phyloP scores from a whole-genome alignment of 148 eudicot species.

The Rhododendron williamsianum region DNA sequence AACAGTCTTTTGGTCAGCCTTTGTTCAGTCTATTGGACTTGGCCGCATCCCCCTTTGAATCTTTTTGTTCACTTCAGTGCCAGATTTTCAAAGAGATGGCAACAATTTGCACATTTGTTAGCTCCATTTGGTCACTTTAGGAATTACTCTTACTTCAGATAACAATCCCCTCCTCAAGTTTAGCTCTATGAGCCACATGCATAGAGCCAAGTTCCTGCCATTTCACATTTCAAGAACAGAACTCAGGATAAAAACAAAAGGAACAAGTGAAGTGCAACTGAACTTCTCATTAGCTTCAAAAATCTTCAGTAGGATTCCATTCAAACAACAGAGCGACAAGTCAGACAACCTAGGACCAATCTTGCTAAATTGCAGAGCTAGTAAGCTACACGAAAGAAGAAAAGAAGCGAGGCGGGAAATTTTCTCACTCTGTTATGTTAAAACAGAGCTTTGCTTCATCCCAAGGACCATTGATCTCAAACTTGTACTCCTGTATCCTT shows the following conservation, averaged over 20 bases:
- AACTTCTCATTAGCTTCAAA: background rate
- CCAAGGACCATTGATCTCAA: conserved; percentile 6
- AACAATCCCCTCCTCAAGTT: no score
- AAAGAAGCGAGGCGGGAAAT: background rate
- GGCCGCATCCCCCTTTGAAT: no score
- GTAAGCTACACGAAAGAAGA: background rate
- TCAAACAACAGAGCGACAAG: background rate
- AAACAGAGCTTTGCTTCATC: conserved; percentile 5
- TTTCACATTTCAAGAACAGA: no score
- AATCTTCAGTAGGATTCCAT: background rate
- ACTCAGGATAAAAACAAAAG: background rate
- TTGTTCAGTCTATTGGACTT: no score
- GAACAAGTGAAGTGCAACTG: background rate
- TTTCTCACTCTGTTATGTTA: background rate
- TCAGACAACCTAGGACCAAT: background rate
- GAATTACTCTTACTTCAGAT: no score
- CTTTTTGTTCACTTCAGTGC: no score
- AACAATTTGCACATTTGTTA: no score
- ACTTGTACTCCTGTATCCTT: conserved; percentile 1
- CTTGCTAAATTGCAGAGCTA: background rate
- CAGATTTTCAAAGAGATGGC: no score
- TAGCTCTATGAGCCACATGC: no score
- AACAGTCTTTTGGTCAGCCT: no score
- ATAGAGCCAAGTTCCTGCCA: no score
- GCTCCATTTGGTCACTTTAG: no score